Evolutionary conservation across 2,329 filamentous ascomycete species (phyloP), one percentile per base, ranked within the genome.

Genomic region (Orbilia quercus): DNA sequence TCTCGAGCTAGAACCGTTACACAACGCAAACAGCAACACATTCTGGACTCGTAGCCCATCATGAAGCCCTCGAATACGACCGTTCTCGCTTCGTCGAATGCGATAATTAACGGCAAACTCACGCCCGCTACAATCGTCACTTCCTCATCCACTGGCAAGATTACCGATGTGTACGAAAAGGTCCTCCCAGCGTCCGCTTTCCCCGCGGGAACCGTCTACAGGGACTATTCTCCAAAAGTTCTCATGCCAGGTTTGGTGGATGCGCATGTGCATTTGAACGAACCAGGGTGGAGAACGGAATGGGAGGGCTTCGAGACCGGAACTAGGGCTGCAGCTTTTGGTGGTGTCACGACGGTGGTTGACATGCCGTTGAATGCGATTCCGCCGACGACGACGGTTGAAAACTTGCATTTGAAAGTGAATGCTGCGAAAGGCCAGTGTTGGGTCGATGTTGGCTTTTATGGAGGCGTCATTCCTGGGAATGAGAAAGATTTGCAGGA

Each of bases 401-500:
- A 84, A 16, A 91, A 90, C 5, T 86, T 99, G 76, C 84, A 90
- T 74, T 90, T 92, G 83, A 99, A 99, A 84, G 84, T 96, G 50
- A 86, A 87, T 25, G 95, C 95, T 22, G 92, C 92, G 42, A 82
- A 86, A 74, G 92, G 91, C 34, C 90, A 98, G 82, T 96, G 94
- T 82, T 99, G 94, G 94, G 92, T 98, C 23, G 95, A 98, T 78
- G 93, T 98, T n/a, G 95, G 92, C 28, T 98, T 99, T 81, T 98
- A 98, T 80, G 95, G 95, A 23, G 95, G 95, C 31, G 88, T 98
- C 40, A 88, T 99, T 51, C 95, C 95, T 2, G 95, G 94, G 1
- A 99, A 99, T 79, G 86, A 89, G 1, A 81, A 86, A 9, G 88
- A 98, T 78, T 82, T 99, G 63, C 87, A 91, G 77, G 89, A 88